These are phyloP conservation scores for Letharia lupina DNA, from an alignment of 495 filamentous ascomycete genomes.

Conservation along the genomic window DNA sequence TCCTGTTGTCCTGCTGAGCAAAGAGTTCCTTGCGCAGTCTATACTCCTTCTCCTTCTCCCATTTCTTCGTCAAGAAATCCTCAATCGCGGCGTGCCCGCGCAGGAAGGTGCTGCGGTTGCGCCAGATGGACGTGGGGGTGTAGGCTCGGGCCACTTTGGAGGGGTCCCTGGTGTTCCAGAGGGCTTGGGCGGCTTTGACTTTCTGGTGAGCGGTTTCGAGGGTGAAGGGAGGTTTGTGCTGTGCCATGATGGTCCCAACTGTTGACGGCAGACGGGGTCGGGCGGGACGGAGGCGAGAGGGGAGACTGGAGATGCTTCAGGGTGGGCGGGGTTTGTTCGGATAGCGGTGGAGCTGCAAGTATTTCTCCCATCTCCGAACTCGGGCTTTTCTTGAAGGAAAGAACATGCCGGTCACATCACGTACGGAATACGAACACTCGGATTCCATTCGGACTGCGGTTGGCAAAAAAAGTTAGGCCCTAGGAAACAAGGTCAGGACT, in stretches of 20 bases:
- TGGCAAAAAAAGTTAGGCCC: neutral
- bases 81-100: slow-evolving; percentile 59
- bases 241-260: slow-evolving; percentile 35
- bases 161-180: slow-evolving; percentile 76
- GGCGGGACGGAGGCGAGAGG: neutral
- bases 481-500: neutral
- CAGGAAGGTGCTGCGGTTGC: slow-evolving; percentile 68
- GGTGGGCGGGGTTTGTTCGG: neutral
- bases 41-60: slow-evolving; percentile 65
- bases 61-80: slow-evolving; percentile 68
- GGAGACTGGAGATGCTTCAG: neutral
- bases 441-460: too few relatives aligned
- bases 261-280: neutral
- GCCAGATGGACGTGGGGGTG: slow-evolving; percentile 71
- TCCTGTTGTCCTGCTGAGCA: slow-evolving; percentile 55
- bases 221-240: slow-evolving; percentile 71
- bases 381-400: neutral
- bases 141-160: slow-evolving; percentile 60
- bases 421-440: neutral
- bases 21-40: slow-evolving; percentile 83
- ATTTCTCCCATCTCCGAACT: neutral
- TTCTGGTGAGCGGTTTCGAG: slow-evolving; percentile 62
- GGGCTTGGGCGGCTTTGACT: slow-evolving; percentile 76
- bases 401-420: neutral
- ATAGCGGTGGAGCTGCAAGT: neutral